Conservation (phyloP, 306 rosid genomes). For the Malus orientalis region DNA sequence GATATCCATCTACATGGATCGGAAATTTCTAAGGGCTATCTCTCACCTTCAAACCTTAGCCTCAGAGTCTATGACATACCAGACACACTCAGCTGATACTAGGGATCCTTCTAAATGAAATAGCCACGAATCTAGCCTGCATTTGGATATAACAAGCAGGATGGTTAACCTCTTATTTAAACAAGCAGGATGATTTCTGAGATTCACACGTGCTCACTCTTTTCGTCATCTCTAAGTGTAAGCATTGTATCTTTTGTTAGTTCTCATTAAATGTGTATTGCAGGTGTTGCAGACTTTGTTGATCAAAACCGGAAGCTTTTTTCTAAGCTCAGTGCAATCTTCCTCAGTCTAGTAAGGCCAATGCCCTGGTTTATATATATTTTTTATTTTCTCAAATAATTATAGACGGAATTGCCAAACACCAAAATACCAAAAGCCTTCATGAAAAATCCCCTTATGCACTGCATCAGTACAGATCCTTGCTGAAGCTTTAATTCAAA, state of each 20-base stretch:
- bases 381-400: not conserved
- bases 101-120: not conserved
- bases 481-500: not conserved
- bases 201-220: not conserved
- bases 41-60: not conserved
- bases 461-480: too few relatives aligned
- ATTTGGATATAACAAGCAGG: not conserved
- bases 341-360: constrained; percentile 70
- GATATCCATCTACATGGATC: not conserved
- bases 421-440: too few relatives aligned
- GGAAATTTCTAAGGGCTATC: not conserved
- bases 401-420: too few relatives aligned
- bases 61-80: not conserved
- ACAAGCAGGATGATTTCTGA: not conserved
- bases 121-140: not conserved
- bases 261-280: constrained; percentile 14
- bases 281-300: constrained; percentile 70
- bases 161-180: not conserved
- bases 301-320: constrained; percentile 65
- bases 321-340: constrained; percentile 58
- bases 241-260: not conserved
- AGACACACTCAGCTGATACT: not conserved
- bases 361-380: constrained; percentile 8
- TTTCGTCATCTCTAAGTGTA: not conserved
- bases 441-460: too few relatives aligned